Evolutionary conservation across 257 asterid species (phyloP), one percentile per base, ranked within the genome.

Genomic region (Buddleja alternifolia): DNA sequence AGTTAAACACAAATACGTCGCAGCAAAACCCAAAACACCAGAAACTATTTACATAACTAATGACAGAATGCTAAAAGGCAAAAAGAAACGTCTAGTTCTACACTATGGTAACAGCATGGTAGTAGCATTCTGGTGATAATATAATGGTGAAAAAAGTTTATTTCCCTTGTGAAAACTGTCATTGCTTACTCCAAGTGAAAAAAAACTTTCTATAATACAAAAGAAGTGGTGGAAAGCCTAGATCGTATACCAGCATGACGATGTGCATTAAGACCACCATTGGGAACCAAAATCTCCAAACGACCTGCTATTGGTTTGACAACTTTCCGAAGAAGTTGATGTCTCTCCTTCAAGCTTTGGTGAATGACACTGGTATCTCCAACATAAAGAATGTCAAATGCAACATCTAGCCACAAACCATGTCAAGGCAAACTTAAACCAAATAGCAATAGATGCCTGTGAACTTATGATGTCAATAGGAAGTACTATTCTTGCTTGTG

Each of bases 321-420:
- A 82, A 84, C 84, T 77, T 84, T 73, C 70, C 65, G 77, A 19
- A 93, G 95, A 78, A 90, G 90, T 72, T 83, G 85, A 60, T 90
- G 99, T 58, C 99, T 82, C 81, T 90, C 97, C 80, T 75, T 85
- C 84, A 93, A 82, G 74, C 88, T 90, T 73, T 85, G 97, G 85
- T 93, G 99, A 78, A 93, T 93, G 66, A 93, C 96, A 83, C 97
- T 90, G 60, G 96, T 85, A 80, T 88, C 99, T 78, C 97, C 97
- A 71, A 79, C 96, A 77, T 88, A 93, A 36, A 93, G 96, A 77
- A 93, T 77, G 78, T 90, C 99, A 75, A 93, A 90, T 40, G 96
- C 96, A 77, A 93, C 83, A 86, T 88, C 97, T 93, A 70, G 67
- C 74, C 81, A 62, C 66, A 71, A 45, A 63, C 67, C 72, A 73